A percentile compares a stretch with the other conserved stretches of the same genome.
Conservation (phyloP, 2,329 filamentous ascomycete species). For the Alternaria rosae region DNA sequence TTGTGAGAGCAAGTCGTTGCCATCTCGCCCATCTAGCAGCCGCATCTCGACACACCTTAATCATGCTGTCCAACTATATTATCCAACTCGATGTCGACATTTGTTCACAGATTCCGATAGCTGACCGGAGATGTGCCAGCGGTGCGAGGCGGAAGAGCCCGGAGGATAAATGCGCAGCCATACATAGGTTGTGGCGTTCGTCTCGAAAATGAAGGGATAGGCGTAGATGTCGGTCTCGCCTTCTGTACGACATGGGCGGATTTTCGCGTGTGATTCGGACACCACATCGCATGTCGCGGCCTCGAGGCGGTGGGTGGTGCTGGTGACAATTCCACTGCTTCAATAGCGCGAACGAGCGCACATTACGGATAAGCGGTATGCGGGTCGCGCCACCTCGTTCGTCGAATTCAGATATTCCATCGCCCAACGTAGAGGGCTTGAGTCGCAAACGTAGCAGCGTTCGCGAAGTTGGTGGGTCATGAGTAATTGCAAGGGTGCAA, state of each 20-base stretch:
- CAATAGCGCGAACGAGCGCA: neutral
- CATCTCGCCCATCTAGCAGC: neutral
- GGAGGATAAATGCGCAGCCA: neutral
- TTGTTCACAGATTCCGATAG: neutral
- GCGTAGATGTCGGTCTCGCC: neutral
- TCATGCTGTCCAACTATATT: neutral
- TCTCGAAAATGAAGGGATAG: neutral
- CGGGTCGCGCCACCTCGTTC: neutral
- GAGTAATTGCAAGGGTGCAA: conserved; percentile 13
- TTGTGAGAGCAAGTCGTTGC: neutral
- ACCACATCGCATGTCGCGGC: neutral
- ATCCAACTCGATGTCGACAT: neutral
- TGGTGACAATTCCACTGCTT: neutral
- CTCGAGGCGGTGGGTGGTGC: neutral
- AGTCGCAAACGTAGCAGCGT: neutral
- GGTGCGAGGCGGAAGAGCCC: neutral
- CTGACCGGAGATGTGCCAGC: neutral
- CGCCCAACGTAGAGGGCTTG: neutral
- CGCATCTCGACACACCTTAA: neutral
- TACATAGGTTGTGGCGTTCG: neutral
- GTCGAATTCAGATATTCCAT: neutral
- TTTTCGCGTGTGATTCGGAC: neutral
- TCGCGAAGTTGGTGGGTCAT: conserved; percentile 1
- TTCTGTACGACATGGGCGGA: neutral
- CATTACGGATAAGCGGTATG: neutral